Percentiles rank a stretch among this genome's conserved stretches.
Evolutionary conservation across 164 flowering plant species (phyloP).

Genomic region (Chimonanthus praecox): DNA sequence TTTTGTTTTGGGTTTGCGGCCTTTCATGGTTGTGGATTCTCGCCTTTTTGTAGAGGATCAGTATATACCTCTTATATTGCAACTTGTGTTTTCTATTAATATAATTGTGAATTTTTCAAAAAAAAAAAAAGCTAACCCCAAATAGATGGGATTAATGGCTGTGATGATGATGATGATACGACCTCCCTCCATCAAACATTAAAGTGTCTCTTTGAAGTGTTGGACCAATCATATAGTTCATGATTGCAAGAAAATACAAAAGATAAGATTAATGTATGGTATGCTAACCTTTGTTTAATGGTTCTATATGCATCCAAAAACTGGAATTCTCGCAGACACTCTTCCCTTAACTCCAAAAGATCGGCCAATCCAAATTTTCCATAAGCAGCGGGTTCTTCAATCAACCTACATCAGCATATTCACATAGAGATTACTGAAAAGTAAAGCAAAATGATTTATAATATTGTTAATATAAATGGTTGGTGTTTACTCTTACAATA

Average conservation of each 20-base stretch:
- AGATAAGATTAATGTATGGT: background rate
- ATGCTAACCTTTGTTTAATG: constrained; percentile 85
- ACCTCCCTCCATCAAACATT: too few relatives aligned
- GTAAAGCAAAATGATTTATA: background rate
- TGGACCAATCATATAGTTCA: background rate
- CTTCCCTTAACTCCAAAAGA: constrained; percentile 96
- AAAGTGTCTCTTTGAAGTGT: background rate
- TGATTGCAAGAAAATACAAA: background rate
- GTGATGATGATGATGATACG: too few relatives aligned
- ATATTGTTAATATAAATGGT: background rate
- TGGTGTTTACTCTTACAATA: too few relatives aligned
- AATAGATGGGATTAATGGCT: too few relatives aligned
- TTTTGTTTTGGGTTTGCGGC: too few relatives aligned
- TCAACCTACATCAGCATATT: constrained; percentile 50
- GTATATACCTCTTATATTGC: too few relatives aligned
- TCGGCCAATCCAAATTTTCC: constrained; percentile 96
- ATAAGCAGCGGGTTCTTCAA: constrained; percentile 99
- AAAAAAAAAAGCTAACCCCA: too few relatives aligned
- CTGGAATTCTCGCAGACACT: constrained; percentile 94
- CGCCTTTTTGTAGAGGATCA: too few relatives aligned
- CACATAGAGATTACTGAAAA: background rate
- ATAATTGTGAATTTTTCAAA: too few relatives aligned
- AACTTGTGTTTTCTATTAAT: too few relatives aligned
- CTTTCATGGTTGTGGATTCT: too few relatives aligned
- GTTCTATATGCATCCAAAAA: constrained; percentile 88